Evolutionary conservation across 2,329 filamentous ascomycete genomes (phyloP).

Genomic region (Fusarium clavum): DNA sequence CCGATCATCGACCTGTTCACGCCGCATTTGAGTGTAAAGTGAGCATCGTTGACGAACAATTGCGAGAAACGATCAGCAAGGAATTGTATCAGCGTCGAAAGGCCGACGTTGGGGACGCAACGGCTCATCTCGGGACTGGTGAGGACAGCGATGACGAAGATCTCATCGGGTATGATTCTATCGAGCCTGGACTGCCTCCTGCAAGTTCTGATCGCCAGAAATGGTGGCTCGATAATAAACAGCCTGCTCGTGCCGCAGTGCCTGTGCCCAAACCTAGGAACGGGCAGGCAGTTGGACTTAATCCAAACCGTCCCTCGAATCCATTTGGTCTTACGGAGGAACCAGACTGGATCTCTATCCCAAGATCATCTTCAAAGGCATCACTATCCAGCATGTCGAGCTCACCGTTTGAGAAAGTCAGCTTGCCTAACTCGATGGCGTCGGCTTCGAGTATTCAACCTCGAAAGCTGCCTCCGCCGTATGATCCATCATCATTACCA

Average conservation of each 20-base stretch:
- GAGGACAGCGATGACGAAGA: conserved; percentile 81
- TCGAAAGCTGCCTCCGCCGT: conserved; percentile 65
- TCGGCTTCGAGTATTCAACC: conserved; percentile 59
- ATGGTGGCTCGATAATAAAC: conserved; percentile 77
- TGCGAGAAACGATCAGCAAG: conserved; percentile 77
- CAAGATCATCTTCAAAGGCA: conserved; percentile 64
- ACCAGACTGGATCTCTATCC: conserved; percentile 83
- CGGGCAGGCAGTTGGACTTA: conserved; percentile 71
- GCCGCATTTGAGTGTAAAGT: conserved; percentile 88
- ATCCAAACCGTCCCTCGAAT: conserved; percentile 80
- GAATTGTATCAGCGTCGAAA: conserved; percentile 79
- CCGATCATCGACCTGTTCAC: conserved; percentile 96
- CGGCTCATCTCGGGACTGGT: conserved; percentile 63
- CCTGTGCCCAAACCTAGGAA: conserved; percentile 67
- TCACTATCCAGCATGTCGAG: conserved; percentile 69
- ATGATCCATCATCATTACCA: conserved; percentile 60
- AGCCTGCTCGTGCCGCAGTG: conserved; percentile 79
- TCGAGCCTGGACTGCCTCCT: conserved; percentile 80
- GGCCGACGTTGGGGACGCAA: conserved; percentile 72
- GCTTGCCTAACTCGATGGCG: conserved; percentile 59
- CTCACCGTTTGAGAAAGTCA: conserved; percentile 69
- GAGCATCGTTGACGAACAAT: conserved; percentile 79
- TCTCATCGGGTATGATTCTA: conserved; percentile 81
- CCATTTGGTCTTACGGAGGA: conserved; percentile 81
- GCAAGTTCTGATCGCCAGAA: conserved; percentile 76